These are phyloP conservation scores for Cutaneotrichosporon sp. DNA, from an alignment of 1,284 basidiomycete species.

Conservation along the genomic window DNA sequence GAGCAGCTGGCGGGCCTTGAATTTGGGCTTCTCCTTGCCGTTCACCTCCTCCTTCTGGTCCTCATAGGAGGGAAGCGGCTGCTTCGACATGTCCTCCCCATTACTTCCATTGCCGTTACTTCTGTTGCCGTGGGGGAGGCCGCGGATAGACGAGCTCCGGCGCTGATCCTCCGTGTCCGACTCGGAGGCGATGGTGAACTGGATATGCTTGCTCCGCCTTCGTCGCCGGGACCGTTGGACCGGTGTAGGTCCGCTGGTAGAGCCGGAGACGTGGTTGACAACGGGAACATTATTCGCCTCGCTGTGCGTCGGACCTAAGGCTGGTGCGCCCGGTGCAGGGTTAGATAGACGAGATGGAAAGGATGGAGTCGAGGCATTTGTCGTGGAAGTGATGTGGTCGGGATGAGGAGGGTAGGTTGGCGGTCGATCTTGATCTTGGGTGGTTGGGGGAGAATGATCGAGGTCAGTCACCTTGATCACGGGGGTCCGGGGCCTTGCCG, in stretches of 20 bases:
- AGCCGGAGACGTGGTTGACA: background rate
- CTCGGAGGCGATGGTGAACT: slow-evolving; percentile 1
- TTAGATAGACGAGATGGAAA: background rate
- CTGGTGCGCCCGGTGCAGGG: background rate
- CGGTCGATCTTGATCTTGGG: background rate
- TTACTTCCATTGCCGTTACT: background rate
- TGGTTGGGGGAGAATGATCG: background rate
- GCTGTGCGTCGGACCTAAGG: background rate
- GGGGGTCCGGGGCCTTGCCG: background rate
- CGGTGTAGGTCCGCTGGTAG: background rate
- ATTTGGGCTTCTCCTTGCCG: background rate
- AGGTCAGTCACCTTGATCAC: slow-evolving; percentile 9
- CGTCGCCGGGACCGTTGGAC: background rate
- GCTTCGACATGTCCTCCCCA: background rate
- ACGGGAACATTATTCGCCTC: background rate
- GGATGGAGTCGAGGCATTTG: background rate
- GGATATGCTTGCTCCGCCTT: background rate
- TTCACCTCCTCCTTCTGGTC: slow-evolving; percentile 2
- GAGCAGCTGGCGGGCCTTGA: background rate
- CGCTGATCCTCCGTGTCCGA: slow-evolving; percentile 1
- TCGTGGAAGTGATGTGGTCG: background rate
- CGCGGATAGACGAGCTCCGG: background rate
- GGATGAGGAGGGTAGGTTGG: background rate
- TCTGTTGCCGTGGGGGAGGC: background rate
- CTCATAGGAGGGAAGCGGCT: background rate